A percentile compares a stretch with the other conserved stretches of the same genome.
Evolutionary conservation across 1,284 basidiomycete genomes (phyloP).

Genomic region (Wallemia hederae): DNA sequence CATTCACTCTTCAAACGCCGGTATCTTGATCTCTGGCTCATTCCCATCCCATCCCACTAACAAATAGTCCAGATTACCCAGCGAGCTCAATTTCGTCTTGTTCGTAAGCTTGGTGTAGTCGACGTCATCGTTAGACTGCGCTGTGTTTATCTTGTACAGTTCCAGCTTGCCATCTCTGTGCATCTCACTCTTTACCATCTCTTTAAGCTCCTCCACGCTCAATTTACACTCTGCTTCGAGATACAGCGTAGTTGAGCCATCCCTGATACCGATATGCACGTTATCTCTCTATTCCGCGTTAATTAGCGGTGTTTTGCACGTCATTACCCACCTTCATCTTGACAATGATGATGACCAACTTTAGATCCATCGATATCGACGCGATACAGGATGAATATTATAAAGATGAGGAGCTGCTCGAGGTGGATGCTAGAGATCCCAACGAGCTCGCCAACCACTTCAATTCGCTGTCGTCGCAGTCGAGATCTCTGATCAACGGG

Average conservation of each 20-base stretch:
- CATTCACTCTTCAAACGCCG: too few relatives aligned
- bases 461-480: conserved; percentile 38
- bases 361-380: conserved; percentile 85
- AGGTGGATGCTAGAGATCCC: conserved; percentile 53
- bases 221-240: not conserved
- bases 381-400: conserved; percentile 61
- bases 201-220: not conserved
- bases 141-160: not conserved
- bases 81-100: not conserved
- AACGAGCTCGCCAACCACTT: conserved; percentile 43
- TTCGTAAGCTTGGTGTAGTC: not conserved
- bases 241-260: not conserved
- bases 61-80: not conserved
- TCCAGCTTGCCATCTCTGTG: too few relatives aligned
- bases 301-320: too few relatives aligned
- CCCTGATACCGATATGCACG: not conserved
- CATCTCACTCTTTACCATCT: not conserved
- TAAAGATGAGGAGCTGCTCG: conserved; percentile 55
- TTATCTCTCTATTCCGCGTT: too few relatives aligned
- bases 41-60: not conserved
- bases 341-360: conserved; percentile 21
- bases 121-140: not conserved
- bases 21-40: not conserved
- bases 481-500: conserved; percentile 43
- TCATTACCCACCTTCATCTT: not conserved